phyloP scores from a whole-genome alignment of 208 protist genomes.

The Leishmania gerbilli region DNA sequence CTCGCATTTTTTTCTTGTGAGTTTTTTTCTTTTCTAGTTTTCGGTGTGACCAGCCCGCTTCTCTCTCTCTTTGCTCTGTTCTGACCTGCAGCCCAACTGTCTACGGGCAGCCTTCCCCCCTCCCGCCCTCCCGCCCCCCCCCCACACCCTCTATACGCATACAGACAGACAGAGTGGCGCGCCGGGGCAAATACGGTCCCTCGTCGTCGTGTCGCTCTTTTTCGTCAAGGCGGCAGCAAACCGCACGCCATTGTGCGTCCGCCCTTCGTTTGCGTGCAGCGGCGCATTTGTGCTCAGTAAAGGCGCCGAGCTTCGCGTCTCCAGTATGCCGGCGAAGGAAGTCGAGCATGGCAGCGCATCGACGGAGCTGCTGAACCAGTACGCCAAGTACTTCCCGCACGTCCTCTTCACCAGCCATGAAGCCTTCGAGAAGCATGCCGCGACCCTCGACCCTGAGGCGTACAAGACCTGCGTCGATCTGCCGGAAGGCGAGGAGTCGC shows the following conservation, averaged over 20 bases:
- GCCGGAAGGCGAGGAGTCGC: constrained; percentile 73
- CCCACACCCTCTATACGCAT: not conserved
- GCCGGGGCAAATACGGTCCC: not conserved
- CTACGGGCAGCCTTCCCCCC: not conserved
- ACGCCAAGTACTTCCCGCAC: constrained; percentile 81
- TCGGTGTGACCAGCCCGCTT: not conserved
- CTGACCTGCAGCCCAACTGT: not conserved
- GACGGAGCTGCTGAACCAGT: constrained; percentile 72
- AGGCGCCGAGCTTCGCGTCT: not conserved
- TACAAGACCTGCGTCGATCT: constrained; percentile 36
- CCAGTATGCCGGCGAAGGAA: constrained; percentile 30
- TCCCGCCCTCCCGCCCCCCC: not conserved
- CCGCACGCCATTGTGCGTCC: not conserved
- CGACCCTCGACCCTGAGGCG: constrained; percentile 41
- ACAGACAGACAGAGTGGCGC: not conserved
- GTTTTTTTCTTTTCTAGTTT: not conserved
- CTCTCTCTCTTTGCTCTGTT: not conserved
- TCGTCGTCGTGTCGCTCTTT: not conserved
- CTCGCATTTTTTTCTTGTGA: not conserved
- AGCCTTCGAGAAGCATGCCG: constrained; percentile 64
- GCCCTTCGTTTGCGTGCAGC: not conserved
- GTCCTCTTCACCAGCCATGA: constrained; percentile 76
- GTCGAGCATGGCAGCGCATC: constrained; percentile 31
- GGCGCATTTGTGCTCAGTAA: not conserved
- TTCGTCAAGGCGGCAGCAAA: not conserved